Percentiles rank a stretch among this genome's conserved stretches.
Conservation (phyloP, 129 eudicot species). For the Saussurea involucrata region DNA sequence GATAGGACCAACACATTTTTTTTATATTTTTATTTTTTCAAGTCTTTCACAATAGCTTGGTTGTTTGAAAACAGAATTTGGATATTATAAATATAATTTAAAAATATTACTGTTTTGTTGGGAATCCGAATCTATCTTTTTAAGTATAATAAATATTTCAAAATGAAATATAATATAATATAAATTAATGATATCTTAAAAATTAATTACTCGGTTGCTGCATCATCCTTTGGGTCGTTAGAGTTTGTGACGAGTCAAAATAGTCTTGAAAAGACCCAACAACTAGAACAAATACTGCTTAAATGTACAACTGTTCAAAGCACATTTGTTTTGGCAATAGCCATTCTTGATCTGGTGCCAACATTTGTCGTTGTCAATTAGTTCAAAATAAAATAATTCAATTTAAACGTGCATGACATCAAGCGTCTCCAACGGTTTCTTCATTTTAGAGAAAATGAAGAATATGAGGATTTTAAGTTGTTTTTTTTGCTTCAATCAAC, state of each 20-base stretch:
- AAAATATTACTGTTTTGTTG: too few relatives aligned
- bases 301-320: not conserved
- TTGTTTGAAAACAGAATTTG: not conserved
- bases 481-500: too few relatives aligned
- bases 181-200: not conserved
- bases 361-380: not conserved
- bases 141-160: not conserved
- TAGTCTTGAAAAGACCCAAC: not conserved
- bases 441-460: too few relatives aligned
- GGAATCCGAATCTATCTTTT: not conserved
- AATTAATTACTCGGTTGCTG: not conserved
- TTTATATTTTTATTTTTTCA: too few relatives aligned
- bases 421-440: too few relatives aligned
- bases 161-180: not conserved
- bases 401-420: constrained; percentile 3
- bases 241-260: not conserved
- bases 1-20: too few relatives aligned
- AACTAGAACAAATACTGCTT: not conserved
- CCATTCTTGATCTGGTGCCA: not conserved
- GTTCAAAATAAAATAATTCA: not conserved
- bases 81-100: too few relatives aligned
- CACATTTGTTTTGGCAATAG: not conserved
- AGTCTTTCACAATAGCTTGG: too few relatives aligned
- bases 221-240: not conserved
- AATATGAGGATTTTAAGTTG: too few relatives aligned